Percentiles rank a stretch among this genome's conserved stretches.
These are phyloP conservation scores for Cercis canadensis DNA, from an alignment of 306 rosid genomes.

Conservation along the genomic window DNA sequence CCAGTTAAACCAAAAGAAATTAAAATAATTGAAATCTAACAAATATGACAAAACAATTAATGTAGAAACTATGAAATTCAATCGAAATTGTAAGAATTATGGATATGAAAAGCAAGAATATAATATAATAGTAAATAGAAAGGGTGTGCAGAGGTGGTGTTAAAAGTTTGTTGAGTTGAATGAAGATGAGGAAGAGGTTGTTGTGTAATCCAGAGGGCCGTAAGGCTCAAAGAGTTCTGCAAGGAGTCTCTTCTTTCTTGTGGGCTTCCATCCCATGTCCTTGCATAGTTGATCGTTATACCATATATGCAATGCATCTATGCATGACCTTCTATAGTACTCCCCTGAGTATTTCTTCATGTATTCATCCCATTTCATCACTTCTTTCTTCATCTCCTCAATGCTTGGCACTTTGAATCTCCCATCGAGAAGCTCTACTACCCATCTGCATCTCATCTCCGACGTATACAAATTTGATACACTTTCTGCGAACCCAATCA, in stretches of 20 bases:
- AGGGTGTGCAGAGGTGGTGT: too few species aligned
- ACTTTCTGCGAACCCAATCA: conserved; percentile 56
- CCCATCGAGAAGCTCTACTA: conserved; percentile 64
- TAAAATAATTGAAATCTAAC: too few species aligned
- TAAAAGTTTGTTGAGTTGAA: too few species aligned
- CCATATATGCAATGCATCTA: conserved; percentile 57
- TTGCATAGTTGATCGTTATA: conserved; percentile 67
- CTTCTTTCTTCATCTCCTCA: conserved; percentile 62
- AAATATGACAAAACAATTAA: too few species aligned
- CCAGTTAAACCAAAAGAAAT: too few species aligned
- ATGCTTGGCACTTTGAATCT: conserved; percentile 63
- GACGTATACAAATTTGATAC: conserved; percentile 58
- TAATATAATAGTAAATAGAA: too few species aligned
- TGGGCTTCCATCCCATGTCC: conserved; percentile 76
- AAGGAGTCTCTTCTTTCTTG: conserved; percentile 59
- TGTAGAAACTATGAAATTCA: too few species aligned
- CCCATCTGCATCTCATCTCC: conserved; percentile 74
- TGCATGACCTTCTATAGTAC: conserved; percentile 56
- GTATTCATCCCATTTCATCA: conserved; percentile 48
- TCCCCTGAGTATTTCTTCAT: conserved; percentile 44
- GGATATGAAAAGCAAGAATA: too few species aligned
- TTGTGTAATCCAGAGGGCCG: conserved; percentile 60
- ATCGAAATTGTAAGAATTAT: too few species aligned
- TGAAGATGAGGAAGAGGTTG: too few species aligned
- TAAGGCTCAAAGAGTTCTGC: conserved; percentile 68